Conservation (phyloP, 208 protist species). For the Acanthamoeba sp. region DNA sequence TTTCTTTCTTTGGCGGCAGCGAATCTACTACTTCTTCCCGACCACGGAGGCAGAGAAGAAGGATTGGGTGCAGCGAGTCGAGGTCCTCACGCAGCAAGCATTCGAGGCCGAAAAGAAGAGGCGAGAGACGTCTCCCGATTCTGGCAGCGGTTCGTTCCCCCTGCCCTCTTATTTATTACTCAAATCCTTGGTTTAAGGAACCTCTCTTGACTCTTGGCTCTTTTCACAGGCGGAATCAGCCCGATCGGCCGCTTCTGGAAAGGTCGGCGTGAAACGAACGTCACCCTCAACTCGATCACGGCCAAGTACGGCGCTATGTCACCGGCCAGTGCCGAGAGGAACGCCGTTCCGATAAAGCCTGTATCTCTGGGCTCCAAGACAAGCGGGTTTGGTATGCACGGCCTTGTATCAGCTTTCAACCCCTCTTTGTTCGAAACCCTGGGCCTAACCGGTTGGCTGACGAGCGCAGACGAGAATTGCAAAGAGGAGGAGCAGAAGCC, state of each 20-base stretch:
- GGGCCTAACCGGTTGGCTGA: too few relatives aligned
- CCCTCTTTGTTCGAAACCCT: not conserved
- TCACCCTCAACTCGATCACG: slow-evolving; percentile 41
- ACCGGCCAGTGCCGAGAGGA: slow-evolving; percentile 14
- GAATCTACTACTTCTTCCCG: slow-evolving; percentile 50
- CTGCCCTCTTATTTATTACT: not conserved
- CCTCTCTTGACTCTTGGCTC: too few relatives aligned
- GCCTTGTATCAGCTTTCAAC: not conserved
- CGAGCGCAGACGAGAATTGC: not conserved
- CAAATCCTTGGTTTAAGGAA: not conserved
- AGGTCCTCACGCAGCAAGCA: slow-evolving; percentile 20
- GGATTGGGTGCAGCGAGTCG: slow-evolving; percentile 26
- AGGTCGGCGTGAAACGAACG: not conserved
- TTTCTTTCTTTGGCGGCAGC: not conserved
- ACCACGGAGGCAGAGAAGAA: slow-evolving; percentile 4
- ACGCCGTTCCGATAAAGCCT: slow-evolving; percentile 22
- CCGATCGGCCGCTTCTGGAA: slow-evolving; percentile 45
- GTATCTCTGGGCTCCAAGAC: not conserved
- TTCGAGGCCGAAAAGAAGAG: slow-evolving; percentile 50
- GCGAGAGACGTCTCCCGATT: not conserved
- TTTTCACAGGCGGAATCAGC: not conserved
- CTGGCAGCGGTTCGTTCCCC: not conserved
- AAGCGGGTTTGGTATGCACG: not conserved
- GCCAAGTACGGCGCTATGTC: slow-evolving; percentile 39
- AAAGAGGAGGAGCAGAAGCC: not conserved